Conservation (phyloP, 495 filamentous ascomycete species). For the Aspergillus coremiiformis region DNA sequence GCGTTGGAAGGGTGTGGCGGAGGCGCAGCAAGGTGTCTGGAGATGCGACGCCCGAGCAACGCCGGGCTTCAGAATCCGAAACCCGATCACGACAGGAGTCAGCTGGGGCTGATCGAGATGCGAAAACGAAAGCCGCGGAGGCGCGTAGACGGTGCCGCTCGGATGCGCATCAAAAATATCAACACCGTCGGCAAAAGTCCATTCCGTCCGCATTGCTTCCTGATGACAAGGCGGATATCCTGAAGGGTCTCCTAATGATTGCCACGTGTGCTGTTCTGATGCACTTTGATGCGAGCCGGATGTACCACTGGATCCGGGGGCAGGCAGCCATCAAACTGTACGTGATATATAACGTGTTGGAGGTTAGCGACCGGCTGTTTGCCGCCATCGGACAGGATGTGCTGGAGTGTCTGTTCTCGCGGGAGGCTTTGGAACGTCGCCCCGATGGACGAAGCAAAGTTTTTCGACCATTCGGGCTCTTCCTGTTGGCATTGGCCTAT, state of each 20-base stretch:
- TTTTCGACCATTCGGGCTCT: conserved; percentile 85
- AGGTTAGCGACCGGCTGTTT: conserved; percentile 79
- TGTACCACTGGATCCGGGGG: conserved; percentile 97
- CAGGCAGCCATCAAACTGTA: conserved; percentile 97
- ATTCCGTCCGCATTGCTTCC: conserved; percentile 74
- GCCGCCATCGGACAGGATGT: conserved; percentile 92
- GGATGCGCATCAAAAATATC: conserved; percentile 31
- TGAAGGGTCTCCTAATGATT: conserved; percentile 81
- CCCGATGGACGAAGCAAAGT: conserved; percentile 86
- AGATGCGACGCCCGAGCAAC: conserved; percentile 13
- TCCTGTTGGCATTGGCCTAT: conserved; percentile 78
- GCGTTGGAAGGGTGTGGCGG: conserved; percentile 70
- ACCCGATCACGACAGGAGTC: conserved; percentile 13
- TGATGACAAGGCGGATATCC: conserved; percentile 89
- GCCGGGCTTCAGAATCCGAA: conserved; percentile 19
- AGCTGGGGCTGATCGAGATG: conserved; percentile 17
- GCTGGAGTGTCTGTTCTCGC: conserved; percentile 88
- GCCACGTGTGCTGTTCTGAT: conserved; percentile 78
- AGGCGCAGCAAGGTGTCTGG: conserved; percentile 37
- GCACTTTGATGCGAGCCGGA: conserved; percentile 88
- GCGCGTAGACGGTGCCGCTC: conserved; percentile 24
- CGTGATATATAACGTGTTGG: conserved; percentile 95
- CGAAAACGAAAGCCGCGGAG: conserved; percentile 15
- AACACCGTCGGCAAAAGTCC: conserved; percentile 73
- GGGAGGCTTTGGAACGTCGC: conserved; percentile 82